phyloP scores from a whole-genome alignment of 306 rosid species.

The Dryas drummondii region DNA sequence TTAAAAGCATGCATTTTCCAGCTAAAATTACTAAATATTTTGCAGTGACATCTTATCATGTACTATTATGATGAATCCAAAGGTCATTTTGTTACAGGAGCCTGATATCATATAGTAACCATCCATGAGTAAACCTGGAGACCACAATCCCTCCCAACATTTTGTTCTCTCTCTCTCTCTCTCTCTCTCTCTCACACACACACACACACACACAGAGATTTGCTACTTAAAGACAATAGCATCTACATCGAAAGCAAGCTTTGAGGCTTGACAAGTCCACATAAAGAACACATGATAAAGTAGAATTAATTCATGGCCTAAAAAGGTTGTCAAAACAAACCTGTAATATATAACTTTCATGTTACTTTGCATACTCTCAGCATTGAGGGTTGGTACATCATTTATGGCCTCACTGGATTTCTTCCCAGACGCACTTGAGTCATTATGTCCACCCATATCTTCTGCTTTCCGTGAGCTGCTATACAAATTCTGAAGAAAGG shows the following conservation, averaged over 20 bases:
- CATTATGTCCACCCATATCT: conserved; percentile 68
- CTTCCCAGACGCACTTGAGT: conserved; percentile 54
- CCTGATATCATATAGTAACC: background rate
- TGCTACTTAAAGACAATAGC: too few species aligned
- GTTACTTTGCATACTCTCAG: conserved; percentile 91
- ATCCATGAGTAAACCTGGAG: background rate
- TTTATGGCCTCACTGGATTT: conserved; percentile 56
- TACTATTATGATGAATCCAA: background rate
- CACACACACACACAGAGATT: too few species aligned
- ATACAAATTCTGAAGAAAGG: conserved; percentile 24
- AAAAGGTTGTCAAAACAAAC: conserved; percentile 39
- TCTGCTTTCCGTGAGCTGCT: conserved; percentile 23
- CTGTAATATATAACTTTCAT: conserved; percentile 81
- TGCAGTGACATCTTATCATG: conserved; percentile 1
- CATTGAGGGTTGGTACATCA: conserved; percentile 67
- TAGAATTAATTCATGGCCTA: background rate
- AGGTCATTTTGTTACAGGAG: background rate
- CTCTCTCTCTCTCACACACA: too few species aligned
- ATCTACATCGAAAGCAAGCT: background rate
- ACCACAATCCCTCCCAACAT: background rate
- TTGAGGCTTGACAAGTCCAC: background rate
- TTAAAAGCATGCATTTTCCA: background rate
- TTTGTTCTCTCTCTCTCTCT: too few species aligned
- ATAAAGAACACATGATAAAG: background rate
- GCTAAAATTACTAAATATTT: background rate